Evolutionary conservation across 805 yeast genomes (phyloP), one percentile per base, ranked within the genome.

Genomic region (Zygotorulaspora florentina): DNA sequence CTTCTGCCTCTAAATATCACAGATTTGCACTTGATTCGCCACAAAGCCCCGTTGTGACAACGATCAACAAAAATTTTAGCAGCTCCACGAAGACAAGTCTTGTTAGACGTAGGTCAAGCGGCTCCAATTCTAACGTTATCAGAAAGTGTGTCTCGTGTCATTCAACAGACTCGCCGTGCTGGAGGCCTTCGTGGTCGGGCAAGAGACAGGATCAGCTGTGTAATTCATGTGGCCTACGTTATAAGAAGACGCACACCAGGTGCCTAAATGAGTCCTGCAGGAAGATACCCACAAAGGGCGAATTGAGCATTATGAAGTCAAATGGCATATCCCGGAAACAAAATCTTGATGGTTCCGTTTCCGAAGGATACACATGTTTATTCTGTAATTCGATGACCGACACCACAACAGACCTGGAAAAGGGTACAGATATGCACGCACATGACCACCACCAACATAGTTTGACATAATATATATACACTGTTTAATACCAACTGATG

Each of bases 181-280:
- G 99, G 99, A 79, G 99, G 62, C 99, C 99, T 1, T 85, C 95
- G 4, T 91, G 99, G 99, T 82, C 91, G 2, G 47, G 49, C 17
- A 73, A 81, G 23, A 73, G 81, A 53, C 88, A 85, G 51, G 98
- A 97, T n/a, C 98, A 90, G 69, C 75, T 91, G 55, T 91, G 99
- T 72, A 91, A 91, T 64, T 87, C 96, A 1, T 91, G 99, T 68
- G 99, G 99, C 1, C 72, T 91, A 57, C 75, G 99, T 53, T 91
- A 87, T 70, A 90, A 93, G 67, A 91, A 91, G 70, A 90, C 97
- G 0, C 86, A 87, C 23, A 95, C 96, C 2, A 77, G 97, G 60
- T 91, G 99, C 68, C 71, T 85, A 41, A 85, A 86, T 56, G 67
- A 73, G 2, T 61, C 68, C 15, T 91, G 99, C 69, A 78, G 85